phyloP scores from a whole-genome alignment of 108 stramenopile species.

The Skeletonema costatum region DNA sequence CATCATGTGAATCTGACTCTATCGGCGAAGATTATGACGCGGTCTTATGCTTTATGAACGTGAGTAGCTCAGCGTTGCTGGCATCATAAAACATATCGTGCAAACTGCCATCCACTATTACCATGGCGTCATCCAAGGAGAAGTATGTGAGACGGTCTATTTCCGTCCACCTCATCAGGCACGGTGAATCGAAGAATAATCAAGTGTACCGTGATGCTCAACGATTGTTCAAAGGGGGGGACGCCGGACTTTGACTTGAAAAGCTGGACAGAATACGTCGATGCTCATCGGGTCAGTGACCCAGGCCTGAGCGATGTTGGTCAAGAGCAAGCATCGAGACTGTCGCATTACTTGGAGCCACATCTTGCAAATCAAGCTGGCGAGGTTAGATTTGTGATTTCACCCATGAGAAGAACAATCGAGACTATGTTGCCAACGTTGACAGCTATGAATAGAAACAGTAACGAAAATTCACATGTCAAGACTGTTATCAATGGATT shows the following conservation, averaged over 20 bases:
- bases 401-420: slow-evolving; percentile 78
- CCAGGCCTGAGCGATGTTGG: slow-evolving; percentile 61
- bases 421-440: slow-evolving; percentile 69
- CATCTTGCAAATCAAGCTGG: slow-evolving; percentile 64
- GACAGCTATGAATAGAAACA: slow-evolving; percentile 24
- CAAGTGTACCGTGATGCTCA: slow-evolving; percentile 68
- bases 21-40: too few species aligned
- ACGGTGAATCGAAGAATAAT: slow-evolving; percentile 56
- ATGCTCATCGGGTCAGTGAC: too few species aligned
- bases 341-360: slow-evolving; percentile 60
- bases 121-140: background rate
- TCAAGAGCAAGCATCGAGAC: slow-evolving; percentile 50
- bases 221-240: slow-evolving; percentile 48
- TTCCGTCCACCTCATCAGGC: slow-evolving; percentile 65
- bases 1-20: too few species aligned
- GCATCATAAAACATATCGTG: too few species aligned
- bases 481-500: slow-evolving; percentile 61
- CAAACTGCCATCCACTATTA: background rate
- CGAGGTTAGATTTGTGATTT: slow-evolving; percentile 56
- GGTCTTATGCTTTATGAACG: too few species aligned
- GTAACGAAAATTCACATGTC: background rate
- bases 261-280: slow-evolving; percentile 66
- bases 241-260: slow-evolving; percentile 66
- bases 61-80: too few species aligned
- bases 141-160: slow-evolving; percentile 50